Conservation (phyloP, 1,284 basidiomycete genomes). For the Athelia sp. region DNA sequence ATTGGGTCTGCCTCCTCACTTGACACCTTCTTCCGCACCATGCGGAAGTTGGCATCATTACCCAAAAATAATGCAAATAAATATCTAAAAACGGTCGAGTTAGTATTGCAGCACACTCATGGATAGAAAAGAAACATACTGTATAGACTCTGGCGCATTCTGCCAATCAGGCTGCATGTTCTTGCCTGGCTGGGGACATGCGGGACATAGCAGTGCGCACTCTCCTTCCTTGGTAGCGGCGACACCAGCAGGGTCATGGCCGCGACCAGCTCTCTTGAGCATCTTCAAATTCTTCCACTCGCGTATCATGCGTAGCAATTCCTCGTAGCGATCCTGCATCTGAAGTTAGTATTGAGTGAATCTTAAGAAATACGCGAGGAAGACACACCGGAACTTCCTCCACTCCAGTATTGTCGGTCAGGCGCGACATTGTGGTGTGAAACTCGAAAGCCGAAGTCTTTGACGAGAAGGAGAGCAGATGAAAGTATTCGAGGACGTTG, state of each 20-base stretch:
- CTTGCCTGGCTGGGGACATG: constrained; percentile 26
- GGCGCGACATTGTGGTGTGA: too few species aligned
- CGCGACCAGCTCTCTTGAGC: constrained; percentile 24
- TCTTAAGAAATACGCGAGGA: too few species aligned
- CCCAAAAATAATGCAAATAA: constrained; percentile 7
- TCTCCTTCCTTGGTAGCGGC: constrained; percentile 18
- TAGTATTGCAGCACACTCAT: not conserved
- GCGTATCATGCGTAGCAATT: too few species aligned
- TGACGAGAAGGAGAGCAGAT: too few species aligned
- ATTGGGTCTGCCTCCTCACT: constrained; percentile 6
- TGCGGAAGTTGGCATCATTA: constrained; percentile 8
- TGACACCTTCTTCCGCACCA: too few species aligned
- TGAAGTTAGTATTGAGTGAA: too few species aligned
- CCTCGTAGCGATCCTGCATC: too few species aligned
- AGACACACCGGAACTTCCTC: too few species aligned
- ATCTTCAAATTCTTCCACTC: constrained; percentile 25
- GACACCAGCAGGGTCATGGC: constrained; percentile 18
- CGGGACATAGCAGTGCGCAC: constrained; percentile 26
- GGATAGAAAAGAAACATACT: constrained; percentile 10
- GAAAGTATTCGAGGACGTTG: too few species aligned
- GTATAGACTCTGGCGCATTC: constrained; percentile 7
- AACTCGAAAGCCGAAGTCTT: too few species aligned
- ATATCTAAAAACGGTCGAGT: constrained; percentile 6
- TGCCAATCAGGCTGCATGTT: constrained; percentile 27
- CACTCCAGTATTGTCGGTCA: too few species aligned